Conservation (phyloP, 495 filamentous ascomycete genomes). For the Thozetella sp. region DNA sequence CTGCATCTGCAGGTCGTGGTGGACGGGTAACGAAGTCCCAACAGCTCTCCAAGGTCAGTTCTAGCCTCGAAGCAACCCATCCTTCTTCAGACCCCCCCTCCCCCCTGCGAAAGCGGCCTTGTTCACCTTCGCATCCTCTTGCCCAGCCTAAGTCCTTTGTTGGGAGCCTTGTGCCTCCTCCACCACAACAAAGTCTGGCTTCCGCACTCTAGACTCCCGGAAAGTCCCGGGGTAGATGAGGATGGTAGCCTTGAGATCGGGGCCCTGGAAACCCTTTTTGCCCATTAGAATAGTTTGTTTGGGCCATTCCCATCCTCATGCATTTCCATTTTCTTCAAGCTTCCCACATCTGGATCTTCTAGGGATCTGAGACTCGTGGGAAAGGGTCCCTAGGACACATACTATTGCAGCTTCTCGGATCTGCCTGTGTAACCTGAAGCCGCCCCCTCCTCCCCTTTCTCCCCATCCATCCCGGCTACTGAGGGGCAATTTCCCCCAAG, state of each 20-base stretch:
- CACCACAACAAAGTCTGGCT: too few relatives aligned
- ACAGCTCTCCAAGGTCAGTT: constrained; percentile 22
- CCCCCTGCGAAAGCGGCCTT: neutral
- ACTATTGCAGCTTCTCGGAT: neutral
- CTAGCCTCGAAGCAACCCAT: constrained; percentile 22
- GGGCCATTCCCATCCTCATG: neutral
- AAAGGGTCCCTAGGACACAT: neutral
- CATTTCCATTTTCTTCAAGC: neutral
- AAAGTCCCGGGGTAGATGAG: too few relatives aligned
- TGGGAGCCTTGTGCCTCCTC: neutral
- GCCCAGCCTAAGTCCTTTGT: neutral
- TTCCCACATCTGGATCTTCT: neutral
- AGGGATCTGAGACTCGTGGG: neutral
- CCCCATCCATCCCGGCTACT: neutral
- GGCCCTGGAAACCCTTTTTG: neutral
- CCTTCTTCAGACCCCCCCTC: constrained; percentile 3
- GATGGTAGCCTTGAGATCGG: too few relatives aligned
- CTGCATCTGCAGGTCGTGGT: constrained; percentile 4
- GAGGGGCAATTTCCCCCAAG: neutral
- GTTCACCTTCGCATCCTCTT: constrained; percentile 3
- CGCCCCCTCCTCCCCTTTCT: neutral
- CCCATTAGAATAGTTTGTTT: neutral
- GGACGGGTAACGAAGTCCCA: neutral
- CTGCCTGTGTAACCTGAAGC: neutral
- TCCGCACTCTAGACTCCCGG: too few relatives aligned